Evolutionary conservation across 176 grass and related monocot species (phyloP).

Genomic region (Aechmea fasciata): DNA sequence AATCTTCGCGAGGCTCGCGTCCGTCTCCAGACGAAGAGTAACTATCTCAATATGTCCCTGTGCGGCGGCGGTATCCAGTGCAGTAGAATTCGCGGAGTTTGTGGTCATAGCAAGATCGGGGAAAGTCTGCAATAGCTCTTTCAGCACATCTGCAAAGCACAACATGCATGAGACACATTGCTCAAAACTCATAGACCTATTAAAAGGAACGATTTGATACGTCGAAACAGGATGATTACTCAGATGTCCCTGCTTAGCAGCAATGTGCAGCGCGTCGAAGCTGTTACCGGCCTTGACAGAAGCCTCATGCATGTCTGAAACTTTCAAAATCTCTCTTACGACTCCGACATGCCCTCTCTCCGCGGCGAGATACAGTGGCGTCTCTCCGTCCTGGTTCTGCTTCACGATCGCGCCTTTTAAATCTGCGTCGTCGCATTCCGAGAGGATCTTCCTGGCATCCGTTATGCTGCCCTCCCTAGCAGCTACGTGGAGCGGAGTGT

Average conservation of each 20-base stretch:
- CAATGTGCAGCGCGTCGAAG: slow-evolving; percentile 20
- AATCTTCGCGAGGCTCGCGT: slow-evolving; percentile 65
- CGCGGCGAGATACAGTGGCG: neutral
- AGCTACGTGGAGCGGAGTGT: too few relatives aligned
- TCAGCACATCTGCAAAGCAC: slow-evolving; percentile 16
- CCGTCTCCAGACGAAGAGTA: slow-evolving; percentile 78
- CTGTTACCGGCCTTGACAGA: slow-evolving; percentile 16
- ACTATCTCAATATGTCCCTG: slow-evolving; percentile 80
- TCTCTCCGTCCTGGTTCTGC: too few relatives aligned
- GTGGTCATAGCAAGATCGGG: slow-evolving; percentile 23
- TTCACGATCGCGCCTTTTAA: neutral
- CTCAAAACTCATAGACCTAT: too few relatives aligned
- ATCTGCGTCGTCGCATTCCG: neutral
- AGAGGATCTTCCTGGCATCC: slow-evolving; percentile 9
- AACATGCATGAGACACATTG: neutral
- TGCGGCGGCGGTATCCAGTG: slow-evolving; percentile 44
- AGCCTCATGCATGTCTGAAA: slow-evolving; percentile 15
- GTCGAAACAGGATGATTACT: neutral
- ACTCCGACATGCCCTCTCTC: slow-evolving; percentile 14
- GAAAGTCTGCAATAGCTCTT: slow-evolving; percentile 15
- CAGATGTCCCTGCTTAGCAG: slow-evolving; percentile 17
- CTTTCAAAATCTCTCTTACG: slow-evolving; percentile 15
- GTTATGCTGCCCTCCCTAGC: neutral
- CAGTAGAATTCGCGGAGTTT: slow-evolving; percentile 18
- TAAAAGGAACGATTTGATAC: too few relatives aligned